phyloP scores from a whole-genome alignment of 495 filamentous ascomycete species.

The Hypomontagnella monticulosa region DNA sequence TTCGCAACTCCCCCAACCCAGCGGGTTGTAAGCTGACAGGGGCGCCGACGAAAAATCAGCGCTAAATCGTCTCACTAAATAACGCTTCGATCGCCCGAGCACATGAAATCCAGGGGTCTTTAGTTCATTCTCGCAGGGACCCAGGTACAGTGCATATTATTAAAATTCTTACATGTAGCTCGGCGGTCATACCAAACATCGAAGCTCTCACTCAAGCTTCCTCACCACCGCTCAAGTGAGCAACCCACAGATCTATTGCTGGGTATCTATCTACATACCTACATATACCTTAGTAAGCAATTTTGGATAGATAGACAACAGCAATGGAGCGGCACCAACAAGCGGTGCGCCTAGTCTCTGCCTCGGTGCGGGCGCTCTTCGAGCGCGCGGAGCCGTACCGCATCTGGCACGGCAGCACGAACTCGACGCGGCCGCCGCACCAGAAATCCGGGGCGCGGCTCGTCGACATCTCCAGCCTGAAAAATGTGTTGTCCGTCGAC shows the following conservation, averaged over 20 bases:
- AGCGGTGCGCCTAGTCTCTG: conserved; percentile 58
- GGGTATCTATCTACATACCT: too few relatives aligned
- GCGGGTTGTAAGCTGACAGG: too few relatives aligned
- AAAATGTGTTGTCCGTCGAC: conserved; percentile 55
- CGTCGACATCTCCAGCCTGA: conserved; percentile 56
- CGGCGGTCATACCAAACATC: neutral
- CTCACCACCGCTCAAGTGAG: neutral
- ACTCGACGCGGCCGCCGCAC: conserved; percentile 68
- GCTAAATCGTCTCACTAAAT: too few relatives aligned
- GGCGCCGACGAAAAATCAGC: too few relatives aligned
- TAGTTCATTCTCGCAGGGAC: too few relatives aligned
- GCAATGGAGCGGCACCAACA: conserved; percentile 58
- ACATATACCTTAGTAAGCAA: too few relatives aligned
- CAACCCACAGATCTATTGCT: too few relatives aligned
- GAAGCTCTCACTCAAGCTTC: conserved; percentile 14
- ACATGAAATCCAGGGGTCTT: conserved; percentile 2
- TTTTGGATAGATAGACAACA: too few relatives aligned
- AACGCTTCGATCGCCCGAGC: neutral
- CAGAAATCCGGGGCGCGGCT: conserved; percentile 40
- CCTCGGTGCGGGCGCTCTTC: conserved; percentile 64
- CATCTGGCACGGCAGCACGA: conserved; percentile 81
- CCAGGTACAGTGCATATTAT: neutral
- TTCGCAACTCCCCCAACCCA: too few relatives aligned
- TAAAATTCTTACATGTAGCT: conserved; percentile 13
- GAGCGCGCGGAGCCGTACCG: conserved; percentile 70